Conservation (phyloP, 208 protist genomes). For the Naegleria fowleri region DNA sequence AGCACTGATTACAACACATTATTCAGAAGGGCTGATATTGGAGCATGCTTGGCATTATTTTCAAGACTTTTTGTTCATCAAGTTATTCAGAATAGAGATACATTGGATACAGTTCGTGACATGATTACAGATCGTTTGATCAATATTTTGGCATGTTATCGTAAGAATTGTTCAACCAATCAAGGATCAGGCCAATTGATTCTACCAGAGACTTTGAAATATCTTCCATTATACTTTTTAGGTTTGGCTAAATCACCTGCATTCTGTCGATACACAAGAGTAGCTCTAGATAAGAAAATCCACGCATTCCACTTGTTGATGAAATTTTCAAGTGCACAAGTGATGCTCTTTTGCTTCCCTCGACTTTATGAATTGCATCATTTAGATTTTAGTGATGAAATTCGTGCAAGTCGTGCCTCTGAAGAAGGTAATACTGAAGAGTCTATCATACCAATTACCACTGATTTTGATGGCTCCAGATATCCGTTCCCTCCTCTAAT, state of each 20-base stretch:
- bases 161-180: constrained; percentile 57
- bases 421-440: background rate
- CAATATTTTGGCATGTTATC: constrained; percentile 68
- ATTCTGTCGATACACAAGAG: background rate
- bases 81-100: constrained; percentile 64
- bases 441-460: background rate
- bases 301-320: background rate
- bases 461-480: background rate
- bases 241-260: constrained; percentile 43
- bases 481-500: background rate
- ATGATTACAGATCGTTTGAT: constrained; percentile 52
- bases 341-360: background rate
- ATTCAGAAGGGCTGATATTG: constrained; percentile 69
- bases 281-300: background rate
- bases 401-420: background rate
- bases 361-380: background rate
- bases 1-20: constrained; percentile 51
- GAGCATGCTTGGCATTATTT: constrained; percentile 61
- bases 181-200: constrained; percentile 58
- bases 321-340: background rate
- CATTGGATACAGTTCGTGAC: constrained; percentile 50
- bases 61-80: constrained; percentile 55
- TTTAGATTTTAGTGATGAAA: background rate
- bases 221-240: constrained; percentile 75
- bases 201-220: constrained; percentile 80